Conservation (phyloP, 352 stramenopile species). For the Phytophthora podocarpi region DNA sequence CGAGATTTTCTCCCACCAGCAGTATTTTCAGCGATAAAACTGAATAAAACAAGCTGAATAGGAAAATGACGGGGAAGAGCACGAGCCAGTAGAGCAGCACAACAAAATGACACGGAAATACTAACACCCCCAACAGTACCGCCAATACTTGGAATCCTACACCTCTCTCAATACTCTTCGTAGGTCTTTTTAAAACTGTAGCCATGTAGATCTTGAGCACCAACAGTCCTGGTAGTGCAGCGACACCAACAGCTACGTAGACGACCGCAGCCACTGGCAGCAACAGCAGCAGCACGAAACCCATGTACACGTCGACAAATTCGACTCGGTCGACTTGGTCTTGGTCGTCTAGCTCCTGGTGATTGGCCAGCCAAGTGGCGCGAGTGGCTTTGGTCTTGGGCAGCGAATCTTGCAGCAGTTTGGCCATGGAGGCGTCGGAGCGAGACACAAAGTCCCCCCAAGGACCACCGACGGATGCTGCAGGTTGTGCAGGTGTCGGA, state of each 20-base stretch:
- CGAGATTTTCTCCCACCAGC: slow-evolving; percentile 31
- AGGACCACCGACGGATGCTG: slow-evolving; percentile 27
- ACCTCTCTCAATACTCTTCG: slow-evolving; percentile 21
- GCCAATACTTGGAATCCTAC: slow-evolving; percentile 18
- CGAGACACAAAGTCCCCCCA: slow-evolving; percentile 42
- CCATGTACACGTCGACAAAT: slow-evolving; percentile 37
- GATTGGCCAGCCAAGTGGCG: slow-evolving; percentile 31
- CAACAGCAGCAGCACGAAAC: slow-evolving; percentile 24
- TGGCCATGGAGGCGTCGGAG: slow-evolving; percentile 43
- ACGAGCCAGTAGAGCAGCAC: slow-evolving; percentile 32
- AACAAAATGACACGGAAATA: slow-evolving; percentile 26
- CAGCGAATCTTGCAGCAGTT: slow-evolving; percentile 39
- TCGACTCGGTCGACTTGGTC: slow-evolving; percentile 24
- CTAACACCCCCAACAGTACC: slow-evolving; percentile 17
- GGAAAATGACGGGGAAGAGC: slow-evolving; percentile 27
- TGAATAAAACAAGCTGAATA: slow-evolving; percentile 33
- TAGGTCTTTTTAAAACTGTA: slow-evolving; percentile 24
- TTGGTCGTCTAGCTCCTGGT: slow-evolving; percentile 34
- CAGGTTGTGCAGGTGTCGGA: background rate
- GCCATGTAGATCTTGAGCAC: slow-evolving; percentile 24
- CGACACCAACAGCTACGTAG: slow-evolving; percentile 24
- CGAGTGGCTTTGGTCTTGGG: slow-evolving; percentile 39
- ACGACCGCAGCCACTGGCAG: slow-evolving; percentile 10
- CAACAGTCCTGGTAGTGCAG: slow-evolving; percentile 20
- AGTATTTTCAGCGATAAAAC: slow-evolving; percentile 36